Base-by-base conservation (phyloP, 495 filamentous ascomycete species). In the Mytilinidion resinicola region DNA sequence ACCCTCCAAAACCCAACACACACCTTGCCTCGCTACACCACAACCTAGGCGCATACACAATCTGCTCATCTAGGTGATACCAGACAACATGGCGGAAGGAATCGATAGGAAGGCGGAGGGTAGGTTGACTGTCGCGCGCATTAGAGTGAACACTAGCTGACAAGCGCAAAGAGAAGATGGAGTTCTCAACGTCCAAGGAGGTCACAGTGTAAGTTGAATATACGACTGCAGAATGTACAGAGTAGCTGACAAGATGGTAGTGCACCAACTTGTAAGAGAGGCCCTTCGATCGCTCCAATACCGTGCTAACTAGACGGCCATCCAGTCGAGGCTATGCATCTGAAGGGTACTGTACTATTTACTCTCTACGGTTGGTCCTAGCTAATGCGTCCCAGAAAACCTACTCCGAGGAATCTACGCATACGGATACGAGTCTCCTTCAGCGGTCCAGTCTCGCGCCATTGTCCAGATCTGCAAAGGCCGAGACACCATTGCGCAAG, bases 391-490 rank as follows among this genome's bases (percentile, higher is more conserved):
- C 12, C 14, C 12, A 49, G 46, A 97, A 71, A 95, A 90, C 70
- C 85, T 98, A 25, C 85, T 97, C 60, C 90, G 93, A 56, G 93
- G 93, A 67, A 91, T 99, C 71, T 99, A 99, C 71, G 93, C 93
- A 15, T 99, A 99, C 65, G 93, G 93, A 50, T 98, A 96, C 72
- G 93, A 98, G 70, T 95, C 90, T 0, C 93, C 93, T 0, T 98
- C 93, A 4, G 93, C 93, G 4, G 91, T 98, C 15, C 93, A 98
- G 75, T 95, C 90, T 44, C 87, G 93, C 67, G 93, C 95, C 57
- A 98, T 98, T 69, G 91, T 97, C 62, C 92, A 96, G 73, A 91
- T 98, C 69, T 96, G 91, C 82, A 97, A 96, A 77, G 93, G 92
- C 60, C 90, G 91, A 72, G 93, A 99, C 71, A 95, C 90, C 51